Conservation (phyloP, 1,284 basidiomycete genomes). For the Sparassis latifolia region DNA sequence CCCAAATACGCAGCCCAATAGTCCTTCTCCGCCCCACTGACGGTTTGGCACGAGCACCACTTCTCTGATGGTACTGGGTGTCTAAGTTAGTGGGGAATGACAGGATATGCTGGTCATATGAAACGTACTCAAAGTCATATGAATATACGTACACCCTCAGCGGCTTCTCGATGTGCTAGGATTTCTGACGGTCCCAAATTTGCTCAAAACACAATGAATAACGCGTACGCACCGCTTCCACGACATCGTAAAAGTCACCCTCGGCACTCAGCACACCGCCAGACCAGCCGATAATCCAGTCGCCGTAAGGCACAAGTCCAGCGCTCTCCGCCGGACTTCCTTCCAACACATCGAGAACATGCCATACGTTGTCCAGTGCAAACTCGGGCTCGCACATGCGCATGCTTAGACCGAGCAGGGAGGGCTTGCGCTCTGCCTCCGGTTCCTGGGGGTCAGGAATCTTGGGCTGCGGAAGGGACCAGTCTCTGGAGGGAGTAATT, state of each 20-base stretch:
- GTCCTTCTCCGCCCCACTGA: constrained; percentile 93
- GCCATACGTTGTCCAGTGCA: constrained; percentile 93
- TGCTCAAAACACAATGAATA: background rate
- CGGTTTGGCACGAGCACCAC: constrained; percentile 91
- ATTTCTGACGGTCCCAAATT: too few relatives aligned
- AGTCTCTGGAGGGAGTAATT: constrained; percentile 79
- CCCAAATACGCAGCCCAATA: constrained; percentile 93
- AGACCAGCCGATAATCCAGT: constrained; percentile 92
- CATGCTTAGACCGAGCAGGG: constrained; percentile 87
- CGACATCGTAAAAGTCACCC: constrained; percentile 94
- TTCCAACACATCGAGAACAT: constrained; percentile 94
- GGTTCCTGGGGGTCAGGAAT: constrained; percentile 32
- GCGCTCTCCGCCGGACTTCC: constrained; percentile 92
- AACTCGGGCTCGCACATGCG: constrained; percentile 85
- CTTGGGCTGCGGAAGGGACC: constrained; percentile 50
- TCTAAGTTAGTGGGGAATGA: background rate
- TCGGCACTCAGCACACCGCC: constrained; percentile 90
- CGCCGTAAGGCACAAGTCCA: constrained; percentile 82
- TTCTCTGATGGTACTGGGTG: constrained; percentile 75
- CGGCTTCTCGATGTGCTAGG: constrained; percentile 87
- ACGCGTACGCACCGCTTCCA: constrained; percentile 69
- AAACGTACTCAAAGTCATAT: constrained; percentile 90
- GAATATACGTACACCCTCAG: constrained; percentile 94
- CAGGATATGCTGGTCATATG: constrained; percentile 2
- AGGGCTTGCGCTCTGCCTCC: constrained; percentile 50